Base-by-base conservation (phyloP, 2,329 filamentous ascomycete genomes). In the Pseudogymnoascus sp. region DNA sequence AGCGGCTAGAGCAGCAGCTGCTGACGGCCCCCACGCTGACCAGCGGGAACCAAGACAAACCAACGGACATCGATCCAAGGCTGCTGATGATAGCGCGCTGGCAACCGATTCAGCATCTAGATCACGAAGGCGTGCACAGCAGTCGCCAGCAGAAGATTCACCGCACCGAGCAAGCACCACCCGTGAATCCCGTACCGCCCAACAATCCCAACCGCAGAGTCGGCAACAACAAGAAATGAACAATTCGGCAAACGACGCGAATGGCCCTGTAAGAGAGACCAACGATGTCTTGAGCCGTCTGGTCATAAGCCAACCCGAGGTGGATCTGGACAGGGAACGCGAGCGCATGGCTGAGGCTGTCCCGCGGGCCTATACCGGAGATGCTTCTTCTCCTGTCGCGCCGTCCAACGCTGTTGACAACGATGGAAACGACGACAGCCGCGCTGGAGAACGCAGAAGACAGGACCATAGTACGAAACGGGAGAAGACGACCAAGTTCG, bases 401-500 rank as follows among this genome's bases (percentile, higher is more conserved):
- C 73, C 73, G 58, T 71, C 76, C 60, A 74, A 76, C 18, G 74
- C 77, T 14, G 76, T 78, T 14, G 75, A 76, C 57, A 78, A 74
- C 64, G 80, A 83, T 64, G 76, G 75, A 59, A 74, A 79, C 18
- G 74, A 76, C 59, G 80, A 83, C 47, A 73, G 73, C 39, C 47
- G 47, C 15, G 36, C 58, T 11, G 76, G 77, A 35, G 74, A 74
- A 7, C 78, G 83, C 61, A 85, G 82, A 64, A 76, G 84, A 36
- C 84, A 87, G 64, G 84, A 87, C 64, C 82, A 86, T 65, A 53
- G 66, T 15, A 66, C 61, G 28, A 81, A 80, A 65, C 71, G 76
- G 37, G 80, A 86, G 68, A 96, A 95, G 77, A 85, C 88, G 66
- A 91, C 88, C 41, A 92, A 90, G 66, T 97, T 99, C 72, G 93